A percentile compares a stretch with the other conserved stretches of the same genome.
These are phyloP conservation scores for Fusarium proliferatum DNA, from an alignment of 2,329 filamentous ascomycete species.

Conservation along the genomic window DNA sequence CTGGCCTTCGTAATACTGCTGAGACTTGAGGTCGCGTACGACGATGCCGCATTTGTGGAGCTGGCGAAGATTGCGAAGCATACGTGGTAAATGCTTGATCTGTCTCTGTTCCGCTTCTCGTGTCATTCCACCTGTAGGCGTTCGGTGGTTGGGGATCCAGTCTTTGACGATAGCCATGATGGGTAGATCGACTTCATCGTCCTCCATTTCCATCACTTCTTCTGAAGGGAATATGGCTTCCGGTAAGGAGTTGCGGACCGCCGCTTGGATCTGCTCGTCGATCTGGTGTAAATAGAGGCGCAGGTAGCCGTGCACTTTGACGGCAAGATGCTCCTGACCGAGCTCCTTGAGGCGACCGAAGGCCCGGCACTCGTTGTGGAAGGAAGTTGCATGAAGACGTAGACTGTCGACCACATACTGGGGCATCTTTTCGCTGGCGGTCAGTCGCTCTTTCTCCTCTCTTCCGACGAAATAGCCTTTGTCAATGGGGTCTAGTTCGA, in stretches of 20 bases:
- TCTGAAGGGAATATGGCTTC: no score
- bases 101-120: not conserved
- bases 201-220: no score
- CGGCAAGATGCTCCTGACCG: not conserved
- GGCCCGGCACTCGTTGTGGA: slow-evolving; percentile 22
- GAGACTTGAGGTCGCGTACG: slow-evolving; percentile 1
- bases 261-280: no score
- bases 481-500: not conserved
- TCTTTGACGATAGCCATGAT: slow-evolving; percentile 32
- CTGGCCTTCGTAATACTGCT: slow-evolving; percentile 9
- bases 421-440: not conserved
- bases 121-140: fast-evolving
- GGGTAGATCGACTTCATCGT: not conserved
- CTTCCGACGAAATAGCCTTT: not conserved
- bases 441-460: fast-evolving
- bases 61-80: slow-evolving; percentile 8
- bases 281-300: not conserved
- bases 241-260: no score
- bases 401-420: not conserved
- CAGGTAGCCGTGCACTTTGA: slow-evolving; percentile 13
- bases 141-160: not conserved
- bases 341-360: slow-evolving; percentile 28
- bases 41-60: slow-evolving; percentile 21
- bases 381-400: not conserved
- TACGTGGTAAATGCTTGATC: not conserved